Percentiles rank a stretch among this genome's conserved stretches.
These are phyloP conservation scores for Penicillium italicum DNA, from an alignment of 2,329 filamentous ascomycete genomes.

Conservation along the genomic window DNA sequence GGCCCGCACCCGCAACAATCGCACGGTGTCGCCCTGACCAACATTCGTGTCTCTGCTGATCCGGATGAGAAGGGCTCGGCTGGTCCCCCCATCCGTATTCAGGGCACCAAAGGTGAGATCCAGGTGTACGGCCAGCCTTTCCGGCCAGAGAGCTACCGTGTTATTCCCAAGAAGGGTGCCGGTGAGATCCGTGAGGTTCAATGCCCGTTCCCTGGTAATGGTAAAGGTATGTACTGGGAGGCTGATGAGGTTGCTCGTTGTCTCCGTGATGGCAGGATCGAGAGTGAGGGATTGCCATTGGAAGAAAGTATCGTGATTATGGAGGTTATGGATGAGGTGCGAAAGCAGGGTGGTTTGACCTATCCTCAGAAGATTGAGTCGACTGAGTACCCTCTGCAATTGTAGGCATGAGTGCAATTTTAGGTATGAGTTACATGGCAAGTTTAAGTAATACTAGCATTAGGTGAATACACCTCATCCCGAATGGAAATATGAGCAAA, in stretches of 20 bases:
- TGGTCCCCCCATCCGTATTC: conserved; percentile 70
- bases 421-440: conserved; percentile 12
- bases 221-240: conserved; percentile 87
- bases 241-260: conserved; percentile 75
- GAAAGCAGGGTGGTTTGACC: conserved; percentile 58
- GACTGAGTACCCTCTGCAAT: conserved; percentile 50
- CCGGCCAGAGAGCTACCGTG: conserved; percentile 62
- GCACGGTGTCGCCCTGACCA: conserved; percentile 69
- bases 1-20: conserved; percentile 46
- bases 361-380: conserved; percentile 67
- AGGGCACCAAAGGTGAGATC: conserved; percentile 77
- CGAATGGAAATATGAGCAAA: background rate
- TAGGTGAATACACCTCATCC: background rate
- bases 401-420: conserved; percentile 32
- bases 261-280: conserved; percentile 69
- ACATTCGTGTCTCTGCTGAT: conserved; percentile 60
- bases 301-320: conserved; percentile 81
- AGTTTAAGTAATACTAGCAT: background rate
- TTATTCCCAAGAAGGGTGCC: conserved; percentile 55
- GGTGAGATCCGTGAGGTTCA: conserved; percentile 45
- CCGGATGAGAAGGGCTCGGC: conserved; percentile 58
- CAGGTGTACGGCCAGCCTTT: conserved; percentile 71
- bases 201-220: conserved; percentile 52
- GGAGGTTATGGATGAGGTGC: conserved; percentile 71
- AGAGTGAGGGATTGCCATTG: conserved; percentile 68